Evolutionary conservation across 2,329 filamentous ascomycete species (phyloP).

Genomic region (Calonectria henricotiae): DNA sequence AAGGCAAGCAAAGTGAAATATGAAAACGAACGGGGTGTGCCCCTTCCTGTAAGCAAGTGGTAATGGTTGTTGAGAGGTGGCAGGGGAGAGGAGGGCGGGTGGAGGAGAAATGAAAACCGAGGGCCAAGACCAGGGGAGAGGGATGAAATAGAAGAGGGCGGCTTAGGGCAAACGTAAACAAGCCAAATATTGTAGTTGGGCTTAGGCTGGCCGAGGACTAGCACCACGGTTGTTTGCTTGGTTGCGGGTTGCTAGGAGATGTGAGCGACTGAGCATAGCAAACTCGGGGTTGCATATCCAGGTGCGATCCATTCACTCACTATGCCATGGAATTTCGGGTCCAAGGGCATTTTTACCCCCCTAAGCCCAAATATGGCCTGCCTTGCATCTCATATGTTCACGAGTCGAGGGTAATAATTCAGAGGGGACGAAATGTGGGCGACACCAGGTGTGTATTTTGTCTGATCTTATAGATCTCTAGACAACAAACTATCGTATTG

Average conservation of each 20-base stretch:
- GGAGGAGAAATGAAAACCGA: background rate
- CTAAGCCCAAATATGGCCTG: background rate
- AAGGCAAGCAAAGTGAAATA: too few species aligned
- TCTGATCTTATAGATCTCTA: background rate
- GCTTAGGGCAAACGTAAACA: background rate
- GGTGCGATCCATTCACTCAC: background rate
- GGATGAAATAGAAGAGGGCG: background rate
- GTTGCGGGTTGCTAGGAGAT: constrained; percentile 4
- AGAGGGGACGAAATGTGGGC: background rate
- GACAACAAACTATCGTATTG: background rate
- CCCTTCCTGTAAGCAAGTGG: background rate
- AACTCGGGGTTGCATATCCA: background rate
- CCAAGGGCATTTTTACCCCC: background rate
- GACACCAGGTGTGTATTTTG: background rate
- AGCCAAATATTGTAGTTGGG: background rate
- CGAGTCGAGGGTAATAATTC: background rate
- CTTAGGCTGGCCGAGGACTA: background rate
- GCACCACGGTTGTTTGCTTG: background rate
- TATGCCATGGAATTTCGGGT: too few species aligned
- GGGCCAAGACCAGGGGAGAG: background rate
- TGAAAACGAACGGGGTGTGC: background rate
- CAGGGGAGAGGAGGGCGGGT: background rate
- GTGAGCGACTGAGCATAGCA: background rate
- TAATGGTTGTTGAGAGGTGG: background rate
- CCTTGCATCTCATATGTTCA: background rate